A percentile compares a stretch with the other conserved stretches of the same genome.
These are phyloP conservation scores for Cercophora newfieldiana DNA, from an alignment of 495 filamentous ascomycete genomes.

Conservation along the genomic window DNA sequence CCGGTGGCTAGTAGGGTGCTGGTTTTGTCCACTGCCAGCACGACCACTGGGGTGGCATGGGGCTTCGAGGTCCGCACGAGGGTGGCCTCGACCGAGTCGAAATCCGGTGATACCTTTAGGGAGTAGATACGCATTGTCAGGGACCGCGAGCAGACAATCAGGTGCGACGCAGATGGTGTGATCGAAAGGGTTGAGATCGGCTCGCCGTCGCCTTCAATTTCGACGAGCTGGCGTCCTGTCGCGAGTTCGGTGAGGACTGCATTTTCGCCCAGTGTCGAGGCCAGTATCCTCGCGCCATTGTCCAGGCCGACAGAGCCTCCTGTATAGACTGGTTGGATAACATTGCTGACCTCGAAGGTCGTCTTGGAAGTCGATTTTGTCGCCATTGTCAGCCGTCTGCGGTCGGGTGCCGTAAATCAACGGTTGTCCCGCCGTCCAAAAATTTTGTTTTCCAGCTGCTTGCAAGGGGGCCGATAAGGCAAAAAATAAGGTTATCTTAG, in stretches of 20 bases:
- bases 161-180: conserved; percentile 81
- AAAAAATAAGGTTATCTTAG: conserved; percentile 44
- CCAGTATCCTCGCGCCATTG: conserved; percentile 77
- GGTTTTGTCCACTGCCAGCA: conserved; percentile 77
- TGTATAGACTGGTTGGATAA: conserved; percentile 91
- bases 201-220: conserved; percentile 95
- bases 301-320: conserved; percentile 86
- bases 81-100: conserved; percentile 58
- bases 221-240: conserved; percentile 77
- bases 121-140: conserved; percentile 90
- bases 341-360: conserved; percentile 77
- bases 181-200: conserved; percentile 82
- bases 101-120: conserved; percentile 58
- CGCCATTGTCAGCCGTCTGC: conserved; percentile 41
- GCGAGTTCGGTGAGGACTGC: conserved; percentile 81
- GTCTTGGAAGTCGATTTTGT: conserved; percentile 61
- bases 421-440: conserved; percentile 16
- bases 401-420: not conserved
- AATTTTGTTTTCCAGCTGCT: conserved; percentile 14
- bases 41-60: conserved; percentile 85
- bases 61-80: conserved; percentile 82
- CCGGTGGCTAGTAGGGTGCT: conserved; percentile 90
- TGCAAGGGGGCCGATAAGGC: conserved; percentile 30
- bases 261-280: conserved; percentile 85
- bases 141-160: conserved; percentile 88